Evolutionary conservation across 2,329 filamentous ascomycete species (phyloP).

Genomic region (Ascochyta fabae): DNA sequence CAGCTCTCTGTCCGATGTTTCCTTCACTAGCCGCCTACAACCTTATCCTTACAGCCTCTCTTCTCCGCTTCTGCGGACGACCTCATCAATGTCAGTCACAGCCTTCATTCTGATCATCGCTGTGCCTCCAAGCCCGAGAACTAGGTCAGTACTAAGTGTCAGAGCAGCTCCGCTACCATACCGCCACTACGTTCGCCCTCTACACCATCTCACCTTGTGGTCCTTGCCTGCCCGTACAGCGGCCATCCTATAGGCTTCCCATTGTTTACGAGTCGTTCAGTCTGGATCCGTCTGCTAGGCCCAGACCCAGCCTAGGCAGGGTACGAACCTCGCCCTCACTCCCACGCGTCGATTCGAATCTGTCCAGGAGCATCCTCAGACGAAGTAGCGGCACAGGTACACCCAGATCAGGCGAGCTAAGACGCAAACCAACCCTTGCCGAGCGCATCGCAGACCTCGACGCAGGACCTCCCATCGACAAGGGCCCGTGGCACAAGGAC

Average conservation of each 20-base stretch:
- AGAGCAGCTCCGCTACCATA: constrained; percentile 1
- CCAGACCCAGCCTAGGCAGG: constrained; percentile 22
- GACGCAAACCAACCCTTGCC: constrained; percentile 7
- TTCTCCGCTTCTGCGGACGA: background rate
- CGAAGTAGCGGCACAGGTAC: constrained; percentile 1
- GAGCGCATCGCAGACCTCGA: constrained; percentile 12
- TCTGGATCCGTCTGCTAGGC: constrained; percentile 20
- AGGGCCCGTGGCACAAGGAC: constrained; percentile 15
- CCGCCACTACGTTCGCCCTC: constrained; percentile 21
- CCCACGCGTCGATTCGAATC: background rate
- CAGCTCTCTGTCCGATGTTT: background rate
- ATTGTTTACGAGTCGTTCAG: constrained; percentile 14
- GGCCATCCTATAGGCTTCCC: constrained; percentile 8
- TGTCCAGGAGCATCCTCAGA: background rate
- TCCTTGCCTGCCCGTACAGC: constrained; percentile 14
- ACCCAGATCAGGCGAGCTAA: constrained; percentile 1
- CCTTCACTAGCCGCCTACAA: constrained; percentile 1
- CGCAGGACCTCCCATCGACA: constrained; percentile 3
- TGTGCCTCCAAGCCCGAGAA: background rate
- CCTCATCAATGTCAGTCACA: background rate
- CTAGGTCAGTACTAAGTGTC: background rate
- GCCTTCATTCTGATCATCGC: background rate
- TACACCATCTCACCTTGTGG: constrained; percentile 6
- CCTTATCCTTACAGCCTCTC: constrained; percentile 2
- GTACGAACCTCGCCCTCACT: constrained; percentile 8